phyloP scores from a whole-genome alignment of 2,329 filamentous ascomycete genomes.

The Pseudogymnoascus sp. region DNA sequence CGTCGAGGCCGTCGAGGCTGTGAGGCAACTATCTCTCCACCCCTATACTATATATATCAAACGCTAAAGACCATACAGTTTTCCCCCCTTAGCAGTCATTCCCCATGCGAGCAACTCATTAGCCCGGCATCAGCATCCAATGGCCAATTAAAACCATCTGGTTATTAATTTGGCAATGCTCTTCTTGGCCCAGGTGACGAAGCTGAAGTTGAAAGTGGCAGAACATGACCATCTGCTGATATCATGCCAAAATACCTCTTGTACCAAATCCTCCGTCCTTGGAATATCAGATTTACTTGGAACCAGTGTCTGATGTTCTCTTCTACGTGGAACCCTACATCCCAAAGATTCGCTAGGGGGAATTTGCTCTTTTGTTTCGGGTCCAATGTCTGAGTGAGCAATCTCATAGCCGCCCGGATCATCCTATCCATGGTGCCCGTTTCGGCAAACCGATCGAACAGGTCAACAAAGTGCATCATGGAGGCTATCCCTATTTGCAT shows the following conservation, averaged over 20 bases:
- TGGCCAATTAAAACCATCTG: background rate
- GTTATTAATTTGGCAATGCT: background rate
- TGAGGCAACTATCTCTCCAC: background rate
- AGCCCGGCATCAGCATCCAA: background rate
- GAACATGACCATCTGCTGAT: background rate
- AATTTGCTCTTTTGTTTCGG: background rate
- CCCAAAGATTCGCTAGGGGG: background rate
- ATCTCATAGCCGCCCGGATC: background rate
- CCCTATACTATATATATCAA: background rate
- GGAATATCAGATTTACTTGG: background rate
- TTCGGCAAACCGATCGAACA: background rate
- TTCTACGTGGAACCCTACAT: background rate
- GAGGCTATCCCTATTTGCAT: background rate
- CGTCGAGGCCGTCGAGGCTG: background rate
- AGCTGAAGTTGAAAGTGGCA: background rate
- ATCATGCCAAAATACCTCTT: background rate
- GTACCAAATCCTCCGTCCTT: background rate
- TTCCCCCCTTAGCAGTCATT: background rate
- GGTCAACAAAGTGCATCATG: background rate
- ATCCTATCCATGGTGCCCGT: background rate
- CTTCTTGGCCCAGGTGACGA: background rate
- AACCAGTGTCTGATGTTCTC: background rate
- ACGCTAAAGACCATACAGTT: background rate
- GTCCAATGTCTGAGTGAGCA: background rate
- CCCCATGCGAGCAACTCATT: background rate